Evolutionary conservation across 495 filamentous ascomycete genomes (phyloP).

Genomic region (Daldinia concentrica): DNA sequence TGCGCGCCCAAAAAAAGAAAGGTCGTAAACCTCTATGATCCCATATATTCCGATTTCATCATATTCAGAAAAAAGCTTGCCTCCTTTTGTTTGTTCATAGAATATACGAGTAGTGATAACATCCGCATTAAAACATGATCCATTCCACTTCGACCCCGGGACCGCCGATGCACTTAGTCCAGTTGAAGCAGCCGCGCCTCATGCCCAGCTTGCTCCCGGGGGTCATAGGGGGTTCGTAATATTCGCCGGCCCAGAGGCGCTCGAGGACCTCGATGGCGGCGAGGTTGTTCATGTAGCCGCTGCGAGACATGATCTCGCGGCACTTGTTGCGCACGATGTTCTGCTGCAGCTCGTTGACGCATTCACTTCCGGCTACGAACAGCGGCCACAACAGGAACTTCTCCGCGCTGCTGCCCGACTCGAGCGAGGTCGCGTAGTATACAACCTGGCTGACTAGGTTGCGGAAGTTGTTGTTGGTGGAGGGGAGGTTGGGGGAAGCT

Average conservation of each 20-base stretch:
- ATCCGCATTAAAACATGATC: slow-evolving; percentile 73
- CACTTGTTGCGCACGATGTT: slow-evolving; percentile 80
- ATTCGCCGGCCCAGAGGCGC: slow-evolving; percentile 74
- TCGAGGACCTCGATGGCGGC: slow-evolving; percentile 87
- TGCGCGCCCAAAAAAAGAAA: slow-evolving; percentile 1
- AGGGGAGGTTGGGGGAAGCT: slow-evolving; percentile 77
- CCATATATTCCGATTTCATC: slow-evolving; percentile 30
- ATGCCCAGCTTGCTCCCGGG: slow-evolving; percentile 45
- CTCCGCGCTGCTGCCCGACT: slow-evolving; percentile 70
- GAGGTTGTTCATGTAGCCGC: slow-evolving; percentile 91
- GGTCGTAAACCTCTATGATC: slow-evolving; percentile 35
- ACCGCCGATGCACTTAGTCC: slow-evolving; percentile 79
- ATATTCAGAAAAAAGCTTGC: slow-evolving; percentile 13
- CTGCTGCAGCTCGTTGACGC: slow-evolving; percentile 82
- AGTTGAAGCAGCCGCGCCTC: slow-evolving; percentile 68
- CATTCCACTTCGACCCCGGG: slow-evolving; percentile 78
- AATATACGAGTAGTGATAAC: slow-evolving; percentile 6
- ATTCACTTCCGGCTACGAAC: slow-evolving; percentile 91
- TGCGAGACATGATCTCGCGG: slow-evolving; percentile 84
- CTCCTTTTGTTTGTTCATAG: slow-evolving; percentile 25
- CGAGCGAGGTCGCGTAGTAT: slow-evolving; percentile 80
- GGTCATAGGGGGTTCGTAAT: slow-evolving; percentile 54
- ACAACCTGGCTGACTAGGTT: slow-evolving; percentile 81
- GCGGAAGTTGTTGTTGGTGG: slow-evolving; percentile 81
- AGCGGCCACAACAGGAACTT: slow-evolving; percentile 95